These are phyloP conservation scores for Geotrichum siamense DNA, from an alignment of 1,139 yeast genomes.

Conservation along the genomic window DNA sequence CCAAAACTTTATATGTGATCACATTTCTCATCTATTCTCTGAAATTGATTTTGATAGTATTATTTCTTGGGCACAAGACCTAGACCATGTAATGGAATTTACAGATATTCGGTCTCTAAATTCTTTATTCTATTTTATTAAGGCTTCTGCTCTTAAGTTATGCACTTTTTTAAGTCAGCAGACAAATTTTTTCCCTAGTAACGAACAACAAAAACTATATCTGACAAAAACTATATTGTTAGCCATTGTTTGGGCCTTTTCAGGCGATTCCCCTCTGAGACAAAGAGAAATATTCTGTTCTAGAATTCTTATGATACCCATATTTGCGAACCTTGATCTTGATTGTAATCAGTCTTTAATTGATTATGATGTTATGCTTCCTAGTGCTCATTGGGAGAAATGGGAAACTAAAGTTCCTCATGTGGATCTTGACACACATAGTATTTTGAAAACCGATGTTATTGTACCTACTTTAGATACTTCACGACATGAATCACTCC, in stretches of 20 bases:
- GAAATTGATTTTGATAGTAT: slow-evolving; percentile 22
- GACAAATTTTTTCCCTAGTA: slow-evolving; percentile 26
- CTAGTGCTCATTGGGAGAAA: slow-evolving; percentile 46
- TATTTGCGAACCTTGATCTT: slow-evolving; percentile 22
- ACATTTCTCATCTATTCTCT: slow-evolving; percentile 18
- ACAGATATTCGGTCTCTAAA: slow-evolving; percentile 38
- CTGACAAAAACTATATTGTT: slow-evolving; percentile 39
- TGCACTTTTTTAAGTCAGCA: slow-evolving; percentile 23
- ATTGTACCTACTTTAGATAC: slow-evolving; percentile 82
- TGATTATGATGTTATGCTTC: slow-evolving; percentile 45
- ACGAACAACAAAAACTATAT: slow-evolving; percentile 29
- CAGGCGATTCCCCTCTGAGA: slow-evolving; percentile 48
- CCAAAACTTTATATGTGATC: slow-evolving; percentile 15
- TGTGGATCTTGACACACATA: slow-evolving; percentile 53
- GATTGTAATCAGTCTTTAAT: slow-evolving; percentile 25
- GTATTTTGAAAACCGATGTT: slow-evolving; percentile 54
- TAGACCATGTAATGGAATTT: slow-evolving; percentile 52
- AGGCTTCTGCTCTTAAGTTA: slow-evolving; percentile 24
- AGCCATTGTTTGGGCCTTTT: slow-evolving; percentile 59
- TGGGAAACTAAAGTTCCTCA: slow-evolving; percentile 43
- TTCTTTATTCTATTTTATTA: slow-evolving; percentile 35
- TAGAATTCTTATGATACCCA: slow-evolving; percentile 29
- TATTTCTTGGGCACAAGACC: slow-evolving; percentile 25
- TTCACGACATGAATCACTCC: slow-evolving; percentile 52
- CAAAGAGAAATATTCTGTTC: slow-evolving; percentile 41